These are phyloP conservation scores for Tylopilus plumbeoviolaceoides DNA, from an alignment of 768 basidiomycete genomes.

Conservation along the genomic window DNA sequence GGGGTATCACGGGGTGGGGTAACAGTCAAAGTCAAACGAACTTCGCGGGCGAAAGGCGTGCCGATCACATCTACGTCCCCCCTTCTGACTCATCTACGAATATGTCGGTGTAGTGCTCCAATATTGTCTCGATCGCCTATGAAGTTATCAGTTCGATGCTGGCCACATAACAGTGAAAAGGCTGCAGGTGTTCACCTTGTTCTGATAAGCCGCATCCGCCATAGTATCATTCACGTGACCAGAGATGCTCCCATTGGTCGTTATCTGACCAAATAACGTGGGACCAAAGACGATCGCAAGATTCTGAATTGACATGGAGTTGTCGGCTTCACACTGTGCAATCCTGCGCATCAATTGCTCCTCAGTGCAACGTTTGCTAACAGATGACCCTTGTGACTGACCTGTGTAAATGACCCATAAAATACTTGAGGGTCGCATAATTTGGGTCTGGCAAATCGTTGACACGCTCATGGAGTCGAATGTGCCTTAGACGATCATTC, in stretches of 20 bases:
- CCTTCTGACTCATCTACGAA: slow-evolving; percentile 85
- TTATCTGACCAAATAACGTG: slow-evolving; percentile 82
- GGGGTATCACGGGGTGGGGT: slow-evolving; percentile 28
- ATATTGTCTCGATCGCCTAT: slow-evolving; percentile 92
- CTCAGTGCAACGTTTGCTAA: slow-evolving; percentile 6
- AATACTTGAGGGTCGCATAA: slow-evolving; percentile 93
- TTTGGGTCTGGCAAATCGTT: slow-evolving; percentile 99
- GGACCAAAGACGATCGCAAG: slow-evolving; percentile 97
- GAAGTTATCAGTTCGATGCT: slow-evolving; percentile 8
- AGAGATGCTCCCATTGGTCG: slow-evolving; percentile 39
- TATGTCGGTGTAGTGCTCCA: slow-evolving; percentile 92
- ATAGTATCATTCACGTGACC: slow-evolving; percentile 52
- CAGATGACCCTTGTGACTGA: slow-evolving; percentile 32
- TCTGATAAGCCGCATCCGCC: slow-evolving; percentile 69
- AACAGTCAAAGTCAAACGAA: slow-evolving; percentile 14
- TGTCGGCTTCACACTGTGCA: slow-evolving; percentile 66
- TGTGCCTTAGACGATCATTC: slow-evolving; percentile 92
- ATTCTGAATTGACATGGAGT: slow-evolving; percentile 92
- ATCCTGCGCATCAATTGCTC: slow-evolving; percentile 48
- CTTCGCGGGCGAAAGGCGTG: neutral
- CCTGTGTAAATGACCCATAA: slow-evolving; percentile 92
- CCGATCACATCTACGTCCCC: slow-evolving; percentile 17
- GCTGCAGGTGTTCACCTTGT: slow-evolving; percentile 44
- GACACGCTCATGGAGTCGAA: slow-evolving; percentile 93
- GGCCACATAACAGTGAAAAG: too few species aligned